These are phyloP conservation scores for Daldinia caldariorum DNA, from an alignment of 495 filamentous ascomycete genomes.

Conservation along the genomic window DNA sequence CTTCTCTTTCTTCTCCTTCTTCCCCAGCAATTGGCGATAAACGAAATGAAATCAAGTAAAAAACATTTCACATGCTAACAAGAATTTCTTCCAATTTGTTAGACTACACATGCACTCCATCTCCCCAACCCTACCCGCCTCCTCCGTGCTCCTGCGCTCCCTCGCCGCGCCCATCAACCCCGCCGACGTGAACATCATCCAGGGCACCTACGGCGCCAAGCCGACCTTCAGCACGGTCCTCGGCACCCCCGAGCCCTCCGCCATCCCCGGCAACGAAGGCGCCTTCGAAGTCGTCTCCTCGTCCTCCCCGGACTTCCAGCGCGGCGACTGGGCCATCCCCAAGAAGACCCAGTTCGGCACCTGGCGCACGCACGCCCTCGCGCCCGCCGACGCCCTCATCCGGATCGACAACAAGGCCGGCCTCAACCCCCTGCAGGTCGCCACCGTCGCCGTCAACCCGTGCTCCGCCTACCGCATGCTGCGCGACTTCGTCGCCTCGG, in stretches of 20 bases:
- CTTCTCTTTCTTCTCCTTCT: too few relatives aligned
- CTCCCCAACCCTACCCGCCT: slow-evolving; percentile 77
- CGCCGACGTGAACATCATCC: slow-evolving; percentile 91
- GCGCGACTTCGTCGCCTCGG: slow-evolving; percentile 70
- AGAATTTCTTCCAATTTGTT: background rate
- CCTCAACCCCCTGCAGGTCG: slow-evolving; percentile 77
- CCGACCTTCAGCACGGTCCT: slow-evolving; percentile 77
- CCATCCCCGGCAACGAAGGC: slow-evolving; percentile 81
- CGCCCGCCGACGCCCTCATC: slow-evolving; percentile 67
- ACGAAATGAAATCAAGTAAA: background rate
- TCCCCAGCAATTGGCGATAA: background rate
- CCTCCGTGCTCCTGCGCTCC: slow-evolving; percentile 70
- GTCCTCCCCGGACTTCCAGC: slow-evolving; percentile 61
- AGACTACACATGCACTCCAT: slow-evolving; percentile 86
- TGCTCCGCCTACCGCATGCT: slow-evolving; percentile 94
- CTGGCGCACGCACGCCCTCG: slow-evolving; percentile 88
- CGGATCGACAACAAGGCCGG: slow-evolving; percentile 73
- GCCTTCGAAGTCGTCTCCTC: slow-evolving; percentile 82
- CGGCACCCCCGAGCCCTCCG: slow-evolving; percentile 74
- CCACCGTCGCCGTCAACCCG: slow-evolving; percentile 89
- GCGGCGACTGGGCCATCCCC: slow-evolving; percentile 94
- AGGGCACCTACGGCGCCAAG: slow-evolving; percentile 92
- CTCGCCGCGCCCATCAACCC: slow-evolving; percentile 95
- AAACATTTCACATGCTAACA: slow-evolving; percentile 3
- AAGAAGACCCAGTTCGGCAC: slow-evolving; percentile 82